Evolutionary conservation across 2,329 filamentous ascomycete genomes (phyloP), one percentile per base, ranked within the genome.

Genomic region (Aspergillus glaucus): DNA sequence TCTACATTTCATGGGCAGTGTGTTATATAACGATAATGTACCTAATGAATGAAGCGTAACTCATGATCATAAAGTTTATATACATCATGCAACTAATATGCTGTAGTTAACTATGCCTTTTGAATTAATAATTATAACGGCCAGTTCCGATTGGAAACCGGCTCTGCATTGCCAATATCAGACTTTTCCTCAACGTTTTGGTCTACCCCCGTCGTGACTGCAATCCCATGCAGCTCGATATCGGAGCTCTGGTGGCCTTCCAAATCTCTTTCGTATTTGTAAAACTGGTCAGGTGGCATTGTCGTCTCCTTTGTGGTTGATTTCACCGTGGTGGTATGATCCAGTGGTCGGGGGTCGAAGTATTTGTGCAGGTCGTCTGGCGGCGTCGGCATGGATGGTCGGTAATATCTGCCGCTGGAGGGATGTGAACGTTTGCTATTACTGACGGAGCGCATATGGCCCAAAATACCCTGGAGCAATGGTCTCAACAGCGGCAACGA

Each of bases 401-500:
- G 21, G 24, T 17, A 12, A 17, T 26, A n/a, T 30, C 41, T 21
- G 12, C 22, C 14, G 14, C 15, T 43, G 41, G 41, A 28, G 14
- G 8, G 12, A 19, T 40, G 10, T 12, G 37, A 40, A 28, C 41
- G 21, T 28, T 43, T 43, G 21, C 12, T 17, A n/a, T n/a, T 39
- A 4, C 26, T 19, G 10, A 4, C 15, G 37, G 37, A 21, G 15
- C 15, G 17, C 9, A 40, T 40, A 19, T 17, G 17, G 14, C 14
- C 41, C 7, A 43, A 34, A n/a, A 49, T 21, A 10, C 47, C 34
- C 7, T 46, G 47, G 12, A 46, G 36, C 7, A 52, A 17, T n/a
- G 47, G 44, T 15, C 46, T 52, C 26, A 50, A 32, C 36, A 50
- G 43, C 10, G 47, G 50, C 14, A 52, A 44, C 14, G 22, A 46